phyloP scores from a whole-genome alignment of 495 filamentous ascomycete genomes.

The Entonaema liquescens region DNA sequence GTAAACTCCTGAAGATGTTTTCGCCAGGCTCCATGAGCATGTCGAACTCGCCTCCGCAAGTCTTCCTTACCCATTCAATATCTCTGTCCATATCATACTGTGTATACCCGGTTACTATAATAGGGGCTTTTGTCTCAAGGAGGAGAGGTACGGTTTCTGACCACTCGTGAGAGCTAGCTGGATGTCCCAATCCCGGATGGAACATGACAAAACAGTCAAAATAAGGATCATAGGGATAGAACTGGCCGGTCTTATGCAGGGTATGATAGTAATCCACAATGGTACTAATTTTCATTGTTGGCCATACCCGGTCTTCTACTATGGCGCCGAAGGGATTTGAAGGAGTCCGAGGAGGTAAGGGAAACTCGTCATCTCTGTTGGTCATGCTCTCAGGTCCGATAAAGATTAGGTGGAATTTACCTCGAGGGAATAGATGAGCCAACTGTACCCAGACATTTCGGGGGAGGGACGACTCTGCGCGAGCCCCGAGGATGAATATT shows the following conservation, averaged over 20 bases:
- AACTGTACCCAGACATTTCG: slow-evolving; percentile 95
- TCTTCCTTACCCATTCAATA: slow-evolving; percentile 85
- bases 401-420: slow-evolving; percentile 84
- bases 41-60: slow-evolving; percentile 87
- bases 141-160: slow-evolving; percentile 85
- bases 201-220: slow-evolving; percentile 96
- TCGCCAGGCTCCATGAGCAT: slow-evolving; percentile 90
- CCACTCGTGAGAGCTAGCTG: slow-evolving; percentile 93
- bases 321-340: slow-evolving; percentile 91
- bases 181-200: slow-evolving; percentile 95
- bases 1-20: slow-evolving; percentile 91
- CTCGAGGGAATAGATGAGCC: slow-evolving; percentile 84
- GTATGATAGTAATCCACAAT: slow-evolving; percentile 99
- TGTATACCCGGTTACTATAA: slow-evolving; percentile 94
- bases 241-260: slow-evolving; percentile 85
- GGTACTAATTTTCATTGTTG: slow-evolving; percentile 91
- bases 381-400: slow-evolving; percentile 96
- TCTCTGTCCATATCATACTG: slow-evolving; percentile 94
- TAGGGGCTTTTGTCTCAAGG: slow-evolving; percentile 92
- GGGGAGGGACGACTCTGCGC: slow-evolving; percentile 94
- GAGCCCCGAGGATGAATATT: slow-evolving; percentile 93
- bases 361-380: slow-evolving; percentile 88
- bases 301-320: slow-evolving; percentile 85
- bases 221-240: slow-evolving; percentile 95
- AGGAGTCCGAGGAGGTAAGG: slow-evolving; percentile 82